phyloP scores from a whole-genome alignment of 164 flowering plant species.

The Chimonanthus salicifolius region DNA sequence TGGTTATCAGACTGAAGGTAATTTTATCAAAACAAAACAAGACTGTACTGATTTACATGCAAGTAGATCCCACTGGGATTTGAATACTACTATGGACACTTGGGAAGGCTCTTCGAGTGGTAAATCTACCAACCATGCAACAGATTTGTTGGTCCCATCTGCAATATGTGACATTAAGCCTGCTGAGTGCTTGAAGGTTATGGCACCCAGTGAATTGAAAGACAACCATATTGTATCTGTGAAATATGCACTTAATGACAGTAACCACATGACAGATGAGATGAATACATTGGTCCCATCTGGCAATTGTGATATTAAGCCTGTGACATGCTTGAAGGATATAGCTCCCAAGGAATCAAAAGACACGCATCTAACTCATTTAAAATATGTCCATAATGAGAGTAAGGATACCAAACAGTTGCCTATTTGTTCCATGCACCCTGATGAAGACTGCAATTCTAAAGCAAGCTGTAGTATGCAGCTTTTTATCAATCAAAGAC shows the following conservation, averaged over 20 bases:
- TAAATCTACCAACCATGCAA: conserved; percentile 2
- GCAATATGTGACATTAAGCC: conserved; percentile 16
- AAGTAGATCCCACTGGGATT: conserved; percentile 63
- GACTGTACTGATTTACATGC: conserved; percentile 12
- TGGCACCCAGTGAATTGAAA: neutral
- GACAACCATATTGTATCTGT: conserved; percentile 12
- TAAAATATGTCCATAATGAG: conserved; percentile 12
- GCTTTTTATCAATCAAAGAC: neutral
- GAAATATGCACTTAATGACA: conserved; percentile 11
- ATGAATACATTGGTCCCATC: neutral
- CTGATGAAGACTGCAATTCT: conserved; percentile 8
- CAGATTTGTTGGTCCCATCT: conserved; percentile 1
- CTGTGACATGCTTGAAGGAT: conserved; percentile 3
- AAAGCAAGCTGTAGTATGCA: conserved; percentile 13
- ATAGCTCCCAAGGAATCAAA: neutral
- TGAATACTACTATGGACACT: conserved; percentile 62
- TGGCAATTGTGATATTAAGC: neutral
- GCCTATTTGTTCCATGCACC: conserved; percentile 1
- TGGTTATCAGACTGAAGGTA: conserved; percentile 2
- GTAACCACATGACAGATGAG: conserved; percentile 6
- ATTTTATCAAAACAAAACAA: neutral
- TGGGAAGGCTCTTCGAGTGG: conserved; percentile 44
- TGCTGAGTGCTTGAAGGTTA: conserved; percentile 6
- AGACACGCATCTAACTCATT: conserved; percentile 10
- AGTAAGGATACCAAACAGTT: conserved; percentile 6